A percentile compares a stretch with the other conserved stretches of the same genome.
Conservation (phyloP, 306 rosid genomes). For the Prunus mira region DNA sequence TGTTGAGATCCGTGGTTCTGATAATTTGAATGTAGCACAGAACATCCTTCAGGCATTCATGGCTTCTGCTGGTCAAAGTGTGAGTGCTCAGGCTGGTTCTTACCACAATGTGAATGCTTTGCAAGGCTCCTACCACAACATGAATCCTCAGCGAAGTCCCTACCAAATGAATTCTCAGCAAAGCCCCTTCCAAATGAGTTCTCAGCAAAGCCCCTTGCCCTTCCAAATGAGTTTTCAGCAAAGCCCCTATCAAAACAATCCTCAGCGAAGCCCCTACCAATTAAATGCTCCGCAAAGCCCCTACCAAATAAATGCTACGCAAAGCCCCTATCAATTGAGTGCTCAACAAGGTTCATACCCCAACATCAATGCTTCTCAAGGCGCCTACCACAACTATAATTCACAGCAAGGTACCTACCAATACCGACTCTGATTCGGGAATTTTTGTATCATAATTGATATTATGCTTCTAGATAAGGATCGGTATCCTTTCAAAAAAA, state of each 20-base stretch:
- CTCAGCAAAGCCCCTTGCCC: conserved; percentile 22
- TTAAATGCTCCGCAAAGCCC: conserved; percentile 13
- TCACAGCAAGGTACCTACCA: conserved; percentile 18
- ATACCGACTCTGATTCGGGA: conserved; percentile 13
- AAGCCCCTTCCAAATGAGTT: conserved; percentile 12
- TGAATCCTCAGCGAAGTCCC: conserved; percentile 1
- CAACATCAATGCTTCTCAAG: conserved; percentile 14
- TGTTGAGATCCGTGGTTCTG: conserved; percentile 21
- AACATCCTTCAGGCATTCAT: conserved; percentile 17
- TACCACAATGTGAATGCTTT: conserved; percentile 7
- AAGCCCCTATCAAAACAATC: conserved; percentile 8
- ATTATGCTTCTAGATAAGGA: background rate
- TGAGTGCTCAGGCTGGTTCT: conserved; percentile 16
- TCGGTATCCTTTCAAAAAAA: background rate
- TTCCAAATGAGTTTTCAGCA: conserved; percentile 12
- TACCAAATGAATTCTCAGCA: conserved; percentile 10
- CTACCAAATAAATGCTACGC: conserved; percentile 8
- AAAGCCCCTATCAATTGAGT: conserved; percentile 16
- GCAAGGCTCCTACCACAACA: background rate
- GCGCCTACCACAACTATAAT: conserved; percentile 15
- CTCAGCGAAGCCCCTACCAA: conserved; percentile 5
- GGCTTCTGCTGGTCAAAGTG: conserved; percentile 23
- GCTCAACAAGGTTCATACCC: conserved; percentile 27
- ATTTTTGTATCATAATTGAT: conserved; percentile 12
- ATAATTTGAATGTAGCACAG: conserved; percentile 18